Percentiles rank a stretch among this genome's conserved stretches.
Evolutionary conservation across 192 early-diverging fungal species (phyloP).

Genomic region (Rhizophagus clarus): DNA sequence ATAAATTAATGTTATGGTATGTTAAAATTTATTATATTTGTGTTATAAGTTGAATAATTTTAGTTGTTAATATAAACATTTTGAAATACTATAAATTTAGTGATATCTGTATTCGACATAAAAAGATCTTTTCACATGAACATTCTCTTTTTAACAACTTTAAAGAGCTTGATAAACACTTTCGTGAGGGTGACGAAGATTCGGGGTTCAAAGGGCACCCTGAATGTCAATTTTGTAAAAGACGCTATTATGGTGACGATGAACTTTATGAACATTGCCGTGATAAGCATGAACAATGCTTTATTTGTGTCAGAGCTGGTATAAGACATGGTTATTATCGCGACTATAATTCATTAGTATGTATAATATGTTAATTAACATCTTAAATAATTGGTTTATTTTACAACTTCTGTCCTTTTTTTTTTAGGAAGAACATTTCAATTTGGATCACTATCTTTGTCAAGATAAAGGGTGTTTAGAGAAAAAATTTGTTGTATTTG

Average conservation of each 20-base stretch:
- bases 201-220: slow-evolving; percentile 85
- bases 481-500: slow-evolving; percentile 96
- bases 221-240: slow-evolving; percentile 85
- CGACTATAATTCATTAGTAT: slow-evolving; percentile 80
- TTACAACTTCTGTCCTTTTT: slow-evolving; percentile 1
- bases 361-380: slow-evolving; percentile 22
- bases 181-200: slow-evolving; percentile 68
- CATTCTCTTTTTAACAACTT: slow-evolving; percentile 84
- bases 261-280: slow-evolving; percentile 95
- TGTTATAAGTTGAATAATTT: not conserved
- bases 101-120: slow-evolving; percentile 85
- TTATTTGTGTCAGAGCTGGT: slow-evolving; percentile 76
- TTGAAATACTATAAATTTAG: slow-evolving; percentile 43
- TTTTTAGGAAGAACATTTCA: slow-evolving; percentile 72
- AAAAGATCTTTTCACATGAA: slow-evolving; percentile 94
- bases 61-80: not conserved
- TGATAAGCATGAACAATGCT: slow-evolving; percentile 92
- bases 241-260: slow-evolving; percentile 85
- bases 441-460: slow-evolving; percentile 81
- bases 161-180: slow-evolving; percentile 76
- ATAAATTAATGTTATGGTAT: slow-evolving; percentile 78
- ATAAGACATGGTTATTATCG: slow-evolving; percentile 84
- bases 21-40: not conserved
- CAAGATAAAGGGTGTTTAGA: slow-evolving; percentile 80
- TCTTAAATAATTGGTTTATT: not conserved